A percentile compares a stretch with the other conserved stretches of the same genome.
phyloP scores from a whole-genome alignment of 495 filamentous ascomycete genomes.

The Cercophora newfieldiana region DNA sequence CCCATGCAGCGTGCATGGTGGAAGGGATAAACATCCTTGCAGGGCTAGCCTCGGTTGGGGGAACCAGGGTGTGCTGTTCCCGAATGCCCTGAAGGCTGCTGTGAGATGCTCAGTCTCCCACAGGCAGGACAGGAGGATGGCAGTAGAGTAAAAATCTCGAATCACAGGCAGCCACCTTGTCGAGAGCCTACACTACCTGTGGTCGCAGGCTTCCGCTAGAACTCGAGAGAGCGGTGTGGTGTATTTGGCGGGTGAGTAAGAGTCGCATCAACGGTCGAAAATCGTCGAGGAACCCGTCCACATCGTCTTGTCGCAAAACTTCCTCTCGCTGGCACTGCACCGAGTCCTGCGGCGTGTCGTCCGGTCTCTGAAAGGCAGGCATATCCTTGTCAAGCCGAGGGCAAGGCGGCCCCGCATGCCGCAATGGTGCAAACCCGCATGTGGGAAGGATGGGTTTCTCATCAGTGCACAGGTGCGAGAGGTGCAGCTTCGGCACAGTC shows the following conservation, averaged over 20 bases:
- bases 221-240: neutral
- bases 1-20: neutral
- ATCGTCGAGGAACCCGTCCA: no score
- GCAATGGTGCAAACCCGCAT: conserved; percentile 8
- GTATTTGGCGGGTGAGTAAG: neutral
- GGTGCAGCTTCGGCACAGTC: conserved; percentile 1
- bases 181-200: neutral
- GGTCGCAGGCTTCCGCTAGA: neutral
- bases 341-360: neutral
- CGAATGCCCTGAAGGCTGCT: neutral
- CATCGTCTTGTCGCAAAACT: neutral
- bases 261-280: neutral
- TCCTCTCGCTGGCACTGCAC: neutral
- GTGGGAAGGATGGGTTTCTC: conserved; percentile 9
- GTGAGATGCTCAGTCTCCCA: neutral
- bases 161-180: neutral
- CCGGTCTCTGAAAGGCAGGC: neutral
- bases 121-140: neutral
- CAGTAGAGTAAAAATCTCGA: neutral
- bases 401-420: conserved; percentile 2
- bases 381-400: conserved; percentile 11
- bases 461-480: neutral
- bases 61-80: neutral
- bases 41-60: conserved; percentile 7
- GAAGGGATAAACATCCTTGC: conserved; percentile 22